These are phyloP conservation scores for Syncephalastrum contaminatum DNA, from an alignment of 371 early-diverging fungal species.

Conservation along the genomic window DNA sequence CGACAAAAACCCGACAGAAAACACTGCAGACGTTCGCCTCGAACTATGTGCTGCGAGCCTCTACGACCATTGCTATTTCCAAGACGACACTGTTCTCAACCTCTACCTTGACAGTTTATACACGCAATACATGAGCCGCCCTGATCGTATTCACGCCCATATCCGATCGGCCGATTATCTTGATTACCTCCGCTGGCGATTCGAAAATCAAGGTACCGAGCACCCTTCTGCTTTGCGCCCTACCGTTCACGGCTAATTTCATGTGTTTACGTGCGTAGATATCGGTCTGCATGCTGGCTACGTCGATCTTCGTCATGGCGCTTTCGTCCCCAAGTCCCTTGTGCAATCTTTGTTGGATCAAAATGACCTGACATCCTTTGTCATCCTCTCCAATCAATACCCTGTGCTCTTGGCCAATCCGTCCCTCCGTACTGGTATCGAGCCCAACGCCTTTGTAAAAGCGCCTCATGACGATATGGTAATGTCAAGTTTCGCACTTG, in stretches of 20 bases:
- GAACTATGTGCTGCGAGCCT: constrained; percentile 46
- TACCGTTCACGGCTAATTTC: not conserved
- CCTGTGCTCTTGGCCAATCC: constrained; percentile 63
- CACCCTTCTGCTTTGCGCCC: not conserved
- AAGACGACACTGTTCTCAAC: constrained; percentile 65
- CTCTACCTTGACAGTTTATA: constrained; percentile 59
- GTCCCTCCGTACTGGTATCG: constrained; percentile 19
- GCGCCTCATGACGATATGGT: constrained; percentile 20
- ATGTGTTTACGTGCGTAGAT: constrained; percentile 13
- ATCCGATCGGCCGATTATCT: constrained; percentile 50
- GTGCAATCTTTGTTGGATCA: constrained; percentile 44
- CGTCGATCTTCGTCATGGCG: constrained; percentile 62
- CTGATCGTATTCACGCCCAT: constrained; percentile 54
- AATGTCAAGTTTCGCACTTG: not conserved
- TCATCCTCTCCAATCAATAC: constrained; percentile 60
- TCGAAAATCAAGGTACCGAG: constrained; percentile 37
- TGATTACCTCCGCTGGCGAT: constrained; percentile 58
- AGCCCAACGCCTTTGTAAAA: constrained; percentile 8
- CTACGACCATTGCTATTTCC: constrained; percentile 59
- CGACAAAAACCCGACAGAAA: not conserved
- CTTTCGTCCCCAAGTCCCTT: constrained; percentile 47
- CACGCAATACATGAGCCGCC: constrained; percentile 52
- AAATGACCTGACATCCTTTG: constrained; percentile 55
- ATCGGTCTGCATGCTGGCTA: constrained; percentile 60
- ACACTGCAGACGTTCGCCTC: constrained; percentile 31